Conservation (phyloP, 164 flowering plant genomes). For the Malania oleifera region DNA sequence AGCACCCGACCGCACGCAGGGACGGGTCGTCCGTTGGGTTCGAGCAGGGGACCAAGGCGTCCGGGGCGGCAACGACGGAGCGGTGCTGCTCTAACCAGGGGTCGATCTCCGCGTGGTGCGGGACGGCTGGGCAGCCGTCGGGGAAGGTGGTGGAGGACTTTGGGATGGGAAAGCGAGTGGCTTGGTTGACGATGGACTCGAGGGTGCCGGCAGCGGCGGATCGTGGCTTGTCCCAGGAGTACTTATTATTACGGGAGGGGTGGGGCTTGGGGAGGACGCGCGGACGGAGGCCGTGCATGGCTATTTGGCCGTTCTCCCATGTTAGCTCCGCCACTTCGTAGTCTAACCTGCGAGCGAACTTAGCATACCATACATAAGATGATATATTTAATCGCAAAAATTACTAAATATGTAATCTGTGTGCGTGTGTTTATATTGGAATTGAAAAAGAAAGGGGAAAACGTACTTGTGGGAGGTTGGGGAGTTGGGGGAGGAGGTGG, state of each 20-base stretch:
- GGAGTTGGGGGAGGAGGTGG: constrained; percentile 17
- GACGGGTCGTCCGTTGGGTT: constrained; percentile 13
- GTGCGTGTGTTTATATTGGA: neutral
- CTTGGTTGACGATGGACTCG: constrained; percentile 83
- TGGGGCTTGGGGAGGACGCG: constrained; percentile 27
- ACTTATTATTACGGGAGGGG: constrained; percentile 20
- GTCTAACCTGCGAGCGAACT: constrained; percentile 63
- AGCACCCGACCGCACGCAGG: constrained; percentile 25
- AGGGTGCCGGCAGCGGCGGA: constrained; percentile 71
- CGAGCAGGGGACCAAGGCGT: constrained; percentile 65
- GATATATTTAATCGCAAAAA: no score
- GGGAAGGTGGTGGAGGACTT: neutral
- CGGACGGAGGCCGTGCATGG: constrained; percentile 69
- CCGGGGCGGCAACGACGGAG: constrained; percentile 20
- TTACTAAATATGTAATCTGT: no score
- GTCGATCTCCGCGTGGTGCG: constrained; percentile 29
- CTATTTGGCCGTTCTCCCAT: constrained; percentile 83
- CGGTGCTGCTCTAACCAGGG: constrained; percentile 40
- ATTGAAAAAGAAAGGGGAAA: constrained; percentile 10
- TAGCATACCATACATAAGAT: neutral
- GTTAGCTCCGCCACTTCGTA: constrained; percentile 84
- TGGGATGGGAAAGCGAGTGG: constrained; percentile 26
- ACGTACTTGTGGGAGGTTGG: constrained; percentile 30
- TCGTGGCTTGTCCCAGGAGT: constrained; percentile 51
- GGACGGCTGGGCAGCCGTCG: neutral